Evolutionary conservation across 2,329 filamentous ascomycete genomes (phyloP), one percentile per base, ranked within the genome.

Genomic region (Epichloe amarillans): DNA sequence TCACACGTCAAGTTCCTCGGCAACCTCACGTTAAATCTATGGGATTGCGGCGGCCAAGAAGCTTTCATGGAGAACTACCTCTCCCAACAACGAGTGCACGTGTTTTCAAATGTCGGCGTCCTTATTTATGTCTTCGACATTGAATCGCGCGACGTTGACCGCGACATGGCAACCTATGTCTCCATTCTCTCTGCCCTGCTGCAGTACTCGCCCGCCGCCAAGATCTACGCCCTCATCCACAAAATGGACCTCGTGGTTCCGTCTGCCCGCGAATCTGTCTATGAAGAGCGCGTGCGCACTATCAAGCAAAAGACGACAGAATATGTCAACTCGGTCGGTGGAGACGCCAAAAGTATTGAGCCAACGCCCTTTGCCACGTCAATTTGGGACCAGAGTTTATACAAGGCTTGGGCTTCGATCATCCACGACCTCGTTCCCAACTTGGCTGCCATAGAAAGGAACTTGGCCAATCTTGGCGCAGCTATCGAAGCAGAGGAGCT

Each of bases 61-160:
- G 91, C 91, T 38, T 98, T 98, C 65, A 95, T 95, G 76, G 93
- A 97, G 65, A 96, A 95, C 67, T 98, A 97, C 72, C 84, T 98
- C 54, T 90, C 87, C 15, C 88, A 94, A 62, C 93, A 97, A 71
- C 87, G 93, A 53, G 84, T 88, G 51, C 93, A 97, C 69, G 91
- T 98, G 67, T 98, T 98, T 72, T 88, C 84, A 62, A 91, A 93
- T 65, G 93, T 96, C 54, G 91, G 90, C 47, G 93, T 97, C 48
- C 80, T 98, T 52, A 97, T 98, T 68, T 98, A 98, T 72, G 93
- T 98, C 67, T 98, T 98, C 70, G 93, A 98, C 66, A 94, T 97
- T 58, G 93, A 97, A 67, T 95, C 88, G 17, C 85, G 89, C 64
- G 93, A 97, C 66, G 88, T 95, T 60, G 87, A 93, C 55, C 85